phyloP scores from a whole-genome alignment of 177 flowering plant genomes.

The Vitis hybrid region DNA sequence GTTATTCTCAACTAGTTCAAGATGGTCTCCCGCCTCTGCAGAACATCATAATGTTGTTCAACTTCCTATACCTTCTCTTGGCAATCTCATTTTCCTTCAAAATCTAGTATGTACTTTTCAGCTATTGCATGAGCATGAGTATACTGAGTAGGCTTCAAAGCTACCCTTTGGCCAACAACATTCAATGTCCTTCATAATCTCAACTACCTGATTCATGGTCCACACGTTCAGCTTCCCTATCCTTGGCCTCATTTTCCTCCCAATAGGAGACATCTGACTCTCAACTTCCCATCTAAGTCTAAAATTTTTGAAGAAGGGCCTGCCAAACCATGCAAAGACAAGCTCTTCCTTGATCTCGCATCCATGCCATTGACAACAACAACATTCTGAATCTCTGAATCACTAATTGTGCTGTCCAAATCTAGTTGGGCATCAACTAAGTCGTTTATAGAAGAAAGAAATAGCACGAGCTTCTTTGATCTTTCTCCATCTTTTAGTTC shows the following conservation, averaged over 20 bases:
- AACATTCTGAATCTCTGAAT: constrained; percentile 82
- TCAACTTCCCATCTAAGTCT: constrained; percentile 34
- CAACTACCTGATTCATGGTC: no score
- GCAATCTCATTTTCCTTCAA: no score
- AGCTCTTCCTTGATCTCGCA: constrained; percentile 52
- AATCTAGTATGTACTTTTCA: no score
- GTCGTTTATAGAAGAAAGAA: constrained; percentile 70
- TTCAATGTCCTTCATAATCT: no score
- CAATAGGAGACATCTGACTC: constrained; percentile 7
- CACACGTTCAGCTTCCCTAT: no score
- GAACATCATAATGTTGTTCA: no score
- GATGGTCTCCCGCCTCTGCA: no score
- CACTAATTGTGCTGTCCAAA: constrained; percentile 52
- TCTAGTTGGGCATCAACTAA: constrained; percentile 66
- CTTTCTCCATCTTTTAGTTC: constrained; percentile 46
- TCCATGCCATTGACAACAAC: constrained; percentile 97
- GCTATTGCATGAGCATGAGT: no score
- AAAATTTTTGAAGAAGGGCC: constrained; percentile 55
- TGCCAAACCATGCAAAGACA: constrained; percentile 39
- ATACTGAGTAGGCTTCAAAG: no score
- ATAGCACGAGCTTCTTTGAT: constrained; percentile 73
- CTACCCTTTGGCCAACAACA: no score
- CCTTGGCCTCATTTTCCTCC: constrained; percentile 8
- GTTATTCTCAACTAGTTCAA: no score
- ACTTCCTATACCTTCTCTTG: no score